These are phyloP conservation scores for Anthostomella pinea DNA, from an alignment of 2,329 filamentous ascomycete species.

Conservation along the genomic window DNA sequence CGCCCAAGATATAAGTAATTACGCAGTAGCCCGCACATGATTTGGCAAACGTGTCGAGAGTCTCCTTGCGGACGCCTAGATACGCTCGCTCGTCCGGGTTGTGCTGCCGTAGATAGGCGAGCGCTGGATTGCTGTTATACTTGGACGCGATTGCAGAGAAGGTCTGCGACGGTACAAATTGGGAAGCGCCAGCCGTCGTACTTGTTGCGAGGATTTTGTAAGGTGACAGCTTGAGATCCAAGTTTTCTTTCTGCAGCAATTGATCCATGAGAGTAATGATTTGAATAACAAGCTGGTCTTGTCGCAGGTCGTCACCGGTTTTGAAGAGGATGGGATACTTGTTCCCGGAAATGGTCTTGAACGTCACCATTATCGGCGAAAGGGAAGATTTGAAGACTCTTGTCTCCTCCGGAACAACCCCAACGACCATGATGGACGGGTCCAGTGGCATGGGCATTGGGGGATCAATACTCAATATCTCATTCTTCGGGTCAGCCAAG, in stretches of 20 bases:
- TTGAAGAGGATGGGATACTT: constrained; percentile 97
- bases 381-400: constrained; percentile 95
- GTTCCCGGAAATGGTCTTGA: constrained; percentile 73
- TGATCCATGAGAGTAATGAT: constrained; percentile 99
- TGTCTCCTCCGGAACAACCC: constrained; percentile 79
- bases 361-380: constrained; percentile 85
- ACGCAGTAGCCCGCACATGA: constrained; percentile 98
- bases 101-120: constrained; percentile 83
- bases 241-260: constrained; percentile 89
- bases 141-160: constrained; percentile 81
- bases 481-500: constrained; percentile 85
- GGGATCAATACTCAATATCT: constrained; percentile 77
- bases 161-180: constrained; percentile 85
- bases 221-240: constrained; percentile 90
- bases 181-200: constrained; percentile 82
- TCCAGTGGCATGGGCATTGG: constrained; percentile 87
- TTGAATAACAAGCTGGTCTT: constrained; percentile 94
- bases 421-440: constrained; percentile 73
- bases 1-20: constrained; percentile 95
- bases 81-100: constrained; percentile 83
- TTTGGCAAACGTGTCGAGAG: constrained; percentile 91
- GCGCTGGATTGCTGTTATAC: constrained; percentile 69
- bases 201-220: constrained; percentile 96
- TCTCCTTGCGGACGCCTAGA: constrained; percentile 84
- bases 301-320: constrained; percentile 90